Base-by-base conservation (phyloP, 257 asterid species). In the Solanum peruvianum region DNA sequence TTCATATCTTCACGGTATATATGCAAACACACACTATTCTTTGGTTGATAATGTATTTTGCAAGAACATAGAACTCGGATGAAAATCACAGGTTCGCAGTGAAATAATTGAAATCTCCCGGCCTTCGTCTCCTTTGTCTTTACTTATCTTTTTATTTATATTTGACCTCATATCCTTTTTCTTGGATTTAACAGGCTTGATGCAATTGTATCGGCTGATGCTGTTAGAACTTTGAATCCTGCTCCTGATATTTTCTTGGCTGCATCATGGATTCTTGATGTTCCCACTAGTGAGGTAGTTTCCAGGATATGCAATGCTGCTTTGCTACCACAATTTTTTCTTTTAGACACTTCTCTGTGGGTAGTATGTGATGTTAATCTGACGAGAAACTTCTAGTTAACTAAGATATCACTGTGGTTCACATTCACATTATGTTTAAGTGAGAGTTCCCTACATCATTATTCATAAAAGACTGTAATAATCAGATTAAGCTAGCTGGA, bases 161-260 rank as follows among this genome's bases (percentile, higher is more conserved):
- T 44, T 73, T 67, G n/a, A 45, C 88, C 52, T 83, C 44, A 33
- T 75, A 7, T 66, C n/a, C 27, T 14, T 20, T 75, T 52, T 27
- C 45, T 67, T 84, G 3, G 33, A 20, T 49, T 87, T 56, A 72
- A 87, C 94, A 97, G 99, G 98, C 94, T 97, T 92, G 98, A 94
- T 89, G 97, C 98, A 77, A 92, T 97, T 90, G 99, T 97, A 82
- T 95, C 98, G 44, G 99, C 98, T 49, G 98, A 97, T 89, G 95
- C 98, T 87, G 95, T 97, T 89, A 94, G 94, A 90, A 97, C 94
- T 89, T 91, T 97, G 94, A 97, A 97, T 90, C 98, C 98, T 86
- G 98, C 98, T 88, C 99, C 99, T 58, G 98, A 97, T 90, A 97
- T 97, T 89, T 97, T 97, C 91, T 91, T 97, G 92, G 95, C 98